Evolutionary conservation across 2,329 filamentous ascomycete genomes (phyloP), one percentile per base, ranked within the genome.

Genomic region (Penicillium rolfsii): DNA sequence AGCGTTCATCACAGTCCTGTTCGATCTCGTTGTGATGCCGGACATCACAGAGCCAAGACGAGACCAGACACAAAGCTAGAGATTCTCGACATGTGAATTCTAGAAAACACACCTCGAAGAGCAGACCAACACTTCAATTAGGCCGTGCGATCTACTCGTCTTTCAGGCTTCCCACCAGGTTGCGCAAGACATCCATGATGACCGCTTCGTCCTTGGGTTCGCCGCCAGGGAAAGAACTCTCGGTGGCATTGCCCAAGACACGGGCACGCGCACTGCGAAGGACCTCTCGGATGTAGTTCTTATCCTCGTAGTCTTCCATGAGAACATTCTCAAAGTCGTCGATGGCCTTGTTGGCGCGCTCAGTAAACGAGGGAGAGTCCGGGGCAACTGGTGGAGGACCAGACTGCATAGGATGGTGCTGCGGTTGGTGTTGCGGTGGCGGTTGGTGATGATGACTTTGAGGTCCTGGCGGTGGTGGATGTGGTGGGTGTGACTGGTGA

Each of bases 251-350:
- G 30, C 76, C 76, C 5, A 79, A 58, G 16, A 74, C 77, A 16
- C 77, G 75, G 52, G 77, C 76, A 8, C 77, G 76, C 24, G 77
- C 77, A 61, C 77, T 79, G 60, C 75, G 74, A 11, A 79, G 73
- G 36, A 79, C 77, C 64, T 79, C 76, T 28, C 76, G 75, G 64
- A 79, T 79, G 62, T 79, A 79, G 57, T 79, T 77, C 68, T 78
- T 77, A 61, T 79, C 77, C 58, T 79, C 77, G 56, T 79, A 79
- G 60, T 79, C 77, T 61, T 79, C 77, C 72, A 79, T 77, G 14
- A 79, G 72, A 12, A 79, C 77, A 19, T 76, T 74, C 60, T 79
- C 77, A 54, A 79, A 79, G 63, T 79, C 76, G 58, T 79, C 77
- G 57, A 79, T 79, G 24, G 77, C 77, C 66, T 79, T 78, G 66